Conservation (phyloP, 495 filamentous ascomycete genomes). For the Darksidea phi region DNA sequence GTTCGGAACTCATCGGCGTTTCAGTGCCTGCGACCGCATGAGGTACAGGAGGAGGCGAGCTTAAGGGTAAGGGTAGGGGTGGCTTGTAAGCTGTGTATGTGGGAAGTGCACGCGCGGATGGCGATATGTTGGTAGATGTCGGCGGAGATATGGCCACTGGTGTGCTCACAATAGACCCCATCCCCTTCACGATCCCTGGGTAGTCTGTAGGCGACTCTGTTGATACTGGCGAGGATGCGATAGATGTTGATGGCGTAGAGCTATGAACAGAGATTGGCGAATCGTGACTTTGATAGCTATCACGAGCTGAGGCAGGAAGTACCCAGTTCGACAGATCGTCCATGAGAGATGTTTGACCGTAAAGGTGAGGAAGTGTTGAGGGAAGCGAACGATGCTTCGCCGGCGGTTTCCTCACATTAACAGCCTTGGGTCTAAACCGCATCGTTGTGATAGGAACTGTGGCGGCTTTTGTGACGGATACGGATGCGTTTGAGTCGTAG, state of each 20-base stretch:
- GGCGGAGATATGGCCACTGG: background rate
- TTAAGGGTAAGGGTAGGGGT: too few relatives aligned
- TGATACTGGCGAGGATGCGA: background rate
- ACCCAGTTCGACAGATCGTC: constrained; percentile 17
- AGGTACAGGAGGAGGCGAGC: too few relatives aligned
- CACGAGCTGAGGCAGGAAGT: background rate
- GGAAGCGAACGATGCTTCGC: constrained; percentile 19
- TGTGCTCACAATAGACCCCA: too few relatives aligned
- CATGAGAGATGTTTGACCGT: constrained; percentile 18
- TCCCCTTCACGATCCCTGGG: background rate
- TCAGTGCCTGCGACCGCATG: too few relatives aligned
- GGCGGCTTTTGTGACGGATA: constrained; percentile 1
- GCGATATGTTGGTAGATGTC: constrained; percentile 4
- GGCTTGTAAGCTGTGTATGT: too few relatives aligned
- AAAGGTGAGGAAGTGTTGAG: constrained; percentile 12
- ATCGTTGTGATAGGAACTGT: constrained; percentile 1
- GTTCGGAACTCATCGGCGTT: too few relatives aligned
- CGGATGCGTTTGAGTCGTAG: background rate
- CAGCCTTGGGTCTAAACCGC: constrained; percentile 18
- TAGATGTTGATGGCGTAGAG: background rate
- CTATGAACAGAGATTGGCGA: background rate
- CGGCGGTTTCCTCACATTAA: constrained; percentile 11
- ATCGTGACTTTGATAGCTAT: background rate
- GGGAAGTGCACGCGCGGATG: background rate
- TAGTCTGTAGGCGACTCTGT: background rate